Evolutionary conservation across 805 yeast genomes (phyloP).

Genomic region (Kuraishia hungarica): DNA sequence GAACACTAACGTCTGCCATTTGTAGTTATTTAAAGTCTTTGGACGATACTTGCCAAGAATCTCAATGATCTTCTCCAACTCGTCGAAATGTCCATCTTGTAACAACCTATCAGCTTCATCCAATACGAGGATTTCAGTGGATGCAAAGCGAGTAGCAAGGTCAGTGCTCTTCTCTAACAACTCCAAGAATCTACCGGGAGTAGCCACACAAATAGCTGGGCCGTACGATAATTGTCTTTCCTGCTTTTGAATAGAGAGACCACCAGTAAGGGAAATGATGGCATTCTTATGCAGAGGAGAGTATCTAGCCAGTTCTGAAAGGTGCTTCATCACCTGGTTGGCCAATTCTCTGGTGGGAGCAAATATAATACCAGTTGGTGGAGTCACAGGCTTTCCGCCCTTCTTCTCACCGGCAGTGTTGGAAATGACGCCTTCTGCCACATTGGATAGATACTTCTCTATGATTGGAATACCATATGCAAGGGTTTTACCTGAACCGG

Average conservation of each 20-base stretch:
- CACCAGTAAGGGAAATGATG: constrained; percentile 83
- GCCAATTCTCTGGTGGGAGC: constrained; percentile 97
- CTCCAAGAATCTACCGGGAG: constrained; percentile 92
- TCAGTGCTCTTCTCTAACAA: constrained; percentile 55
- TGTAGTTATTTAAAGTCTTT: constrained; percentile 26
- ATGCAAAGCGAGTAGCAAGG: constrained; percentile 29
- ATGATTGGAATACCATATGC: constrained; percentile 95
- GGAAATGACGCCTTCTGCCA: constrained; percentile 2
- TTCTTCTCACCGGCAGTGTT: constrained; percentile 3
- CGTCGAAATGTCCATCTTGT: constrained; percentile 95
- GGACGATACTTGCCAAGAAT: constrained; percentile 46
- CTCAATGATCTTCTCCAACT: constrained; percentile 73
- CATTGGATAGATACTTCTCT: constrained; percentile 45
- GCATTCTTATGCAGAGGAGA: constrained; percentile 47
- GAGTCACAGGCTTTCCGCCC: constrained; percentile 17
- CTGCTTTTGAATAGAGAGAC: constrained; percentile 90
- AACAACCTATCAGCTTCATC: constrained; percentile 96
- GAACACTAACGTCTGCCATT: constrained; percentile 83
- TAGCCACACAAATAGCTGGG: constrained; percentile 82
- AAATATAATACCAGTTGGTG: constrained; percentile 72
- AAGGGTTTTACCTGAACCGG: constrained; percentile 99
- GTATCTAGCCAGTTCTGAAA: constrained; percentile 44
- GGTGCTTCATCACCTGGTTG: constrained; percentile 82
- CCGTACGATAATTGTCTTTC: constrained; percentile 65
- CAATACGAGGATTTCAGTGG: constrained; percentile 49